Evolutionary conservation across 2,329 filamentous ascomycete genomes (phyloP), one percentile per base, ranked within the genome.

Genomic region (Diaporthe citriasiana): DNA sequence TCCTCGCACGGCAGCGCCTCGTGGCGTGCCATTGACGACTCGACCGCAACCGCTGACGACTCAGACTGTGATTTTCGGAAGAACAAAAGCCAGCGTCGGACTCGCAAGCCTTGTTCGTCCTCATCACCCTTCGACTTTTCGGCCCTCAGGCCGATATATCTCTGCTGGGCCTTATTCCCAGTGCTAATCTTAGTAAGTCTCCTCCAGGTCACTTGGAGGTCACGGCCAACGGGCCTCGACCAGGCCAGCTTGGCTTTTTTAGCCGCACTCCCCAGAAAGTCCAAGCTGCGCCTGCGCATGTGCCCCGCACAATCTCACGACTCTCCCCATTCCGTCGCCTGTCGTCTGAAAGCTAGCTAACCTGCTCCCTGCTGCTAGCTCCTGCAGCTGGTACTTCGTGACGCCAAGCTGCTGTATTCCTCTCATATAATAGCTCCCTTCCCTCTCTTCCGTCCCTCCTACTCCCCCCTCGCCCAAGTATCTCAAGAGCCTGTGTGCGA

Each of bases 401-500:
- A 87, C 83, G 81, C 84, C 81, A 87, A 86, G 82, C 82, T 74
- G 25, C 74, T 87, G 77, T 83, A 84, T 73, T 82, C 83, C 77
- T 80, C 82, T 56, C 76, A 77, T 69, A 75, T 80, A 73, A 75
- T 80, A 79, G 80, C 78, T 80, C 82, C 76, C 73, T 77, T 77
- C 74, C 77, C 78, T 75, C 79, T 83, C 73, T 76, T 80, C 73
- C 77, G 76, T 74, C 77, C 81, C 74, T 76, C 83, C 63, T 85
- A 84, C 74, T 88, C 87, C 68, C 86, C 86, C 50, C 81, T 83
- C 22, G 85, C 85, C 73, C 81, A 83, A 66, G 73, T 79, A 71
- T 79, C 82, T 73, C 80, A 85, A 76, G 85, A 85, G 75, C 85
- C 85, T 33, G 85, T 89, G 78, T 92, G 90, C 84, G 84, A 87